Evolutionary conservation across 2,329 filamentous ascomycete genomes (phyloP).

Genomic region (Neonectria hederae): DNA sequence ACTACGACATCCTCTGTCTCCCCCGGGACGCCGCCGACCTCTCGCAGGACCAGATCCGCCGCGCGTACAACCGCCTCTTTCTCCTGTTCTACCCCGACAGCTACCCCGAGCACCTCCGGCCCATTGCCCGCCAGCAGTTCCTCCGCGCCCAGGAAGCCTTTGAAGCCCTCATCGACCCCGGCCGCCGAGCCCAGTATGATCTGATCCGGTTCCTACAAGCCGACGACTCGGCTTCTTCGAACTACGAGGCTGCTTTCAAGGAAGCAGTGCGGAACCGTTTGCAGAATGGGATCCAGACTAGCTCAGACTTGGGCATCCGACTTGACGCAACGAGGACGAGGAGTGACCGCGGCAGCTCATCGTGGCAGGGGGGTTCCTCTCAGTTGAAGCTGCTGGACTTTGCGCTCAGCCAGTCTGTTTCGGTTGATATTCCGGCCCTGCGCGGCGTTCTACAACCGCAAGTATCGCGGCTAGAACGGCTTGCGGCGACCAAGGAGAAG

Average conservation of each 20-base stretch:
- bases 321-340: conserved; percentile 44
- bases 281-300: conserved; percentile 39
- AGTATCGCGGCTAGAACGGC: conserved; percentile 37
- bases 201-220: conserved; percentile 38
- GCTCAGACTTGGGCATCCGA: conserved; percentile 52
- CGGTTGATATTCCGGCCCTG: conserved; percentile 47
- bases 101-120: conserved; percentile 52
- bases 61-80: conserved; percentile 56
- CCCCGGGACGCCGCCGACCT: conserved; percentile 42
- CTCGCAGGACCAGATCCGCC: conserved; percentile 50
- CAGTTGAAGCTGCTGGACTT: conserved; percentile 50
- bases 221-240: conserved; percentile 33
- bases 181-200: conserved; percentile 55
- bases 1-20: conserved; percentile 58
- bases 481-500: conserved; percentile 29
- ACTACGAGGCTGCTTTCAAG: conserved; percentile 33
- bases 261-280: conserved; percentile 34
- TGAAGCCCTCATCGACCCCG: conserved; percentile 58
- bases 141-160: conserved; percentile 55
- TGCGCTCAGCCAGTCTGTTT: conserved; percentile 51
- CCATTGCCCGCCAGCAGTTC: conserved; percentile 53
- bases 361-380: conserved; percentile 17
- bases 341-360: not conserved
- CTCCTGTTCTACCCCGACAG: conserved; percentile 55
- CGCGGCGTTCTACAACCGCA: conserved; percentile 41